Evolutionary conservation across 2,329 filamentous ascomycete genomes (phyloP), one percentile per base, ranked within the genome.

Genomic region (Biscogniauxia sp.): DNA sequence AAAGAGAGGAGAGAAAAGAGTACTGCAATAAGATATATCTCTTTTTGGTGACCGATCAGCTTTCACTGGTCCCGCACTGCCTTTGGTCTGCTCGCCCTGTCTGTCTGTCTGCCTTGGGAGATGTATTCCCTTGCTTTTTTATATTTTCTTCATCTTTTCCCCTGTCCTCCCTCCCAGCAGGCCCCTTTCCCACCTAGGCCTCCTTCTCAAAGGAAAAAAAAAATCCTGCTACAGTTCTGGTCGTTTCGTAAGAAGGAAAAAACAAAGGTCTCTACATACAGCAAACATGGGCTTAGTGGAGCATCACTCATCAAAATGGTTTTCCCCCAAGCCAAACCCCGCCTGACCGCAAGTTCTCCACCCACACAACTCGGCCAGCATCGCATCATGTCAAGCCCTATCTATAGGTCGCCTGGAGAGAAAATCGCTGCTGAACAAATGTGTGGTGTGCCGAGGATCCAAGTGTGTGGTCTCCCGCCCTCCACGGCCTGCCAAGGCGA

Each of bases 401-500:
- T 70, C 65, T 69, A 71, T 67, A 65, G 61, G 65, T 65, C 59
- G 64, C 58, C 62, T 56, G 58, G 60, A 61, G 49, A 60, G 54
- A 63, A 61, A 55, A 51, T 53, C 56, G 61, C 45, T 63, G 53
- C 60, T 56, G 55, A 67, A 66, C 51, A 68, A 70, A 63, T 60
- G 64, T 63, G 63, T 61, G 61, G 58, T 64, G 60, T 64, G 65
- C 63, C 49, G 63, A 65, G 63, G 63, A 70, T 66, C 66, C 66
- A 66, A 70, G 64, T 63, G 63, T 66, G 62, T 66, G 68, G 66
- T 68, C 64, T 59, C 70, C 66, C 59, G 68, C 66, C 69, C 67
- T 64, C 66, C 60, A 60, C 58, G 61, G 64, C 66, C 61, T 53
- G 61, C 60, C 57, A 64, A 63, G 57, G 61, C 59, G 60, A 64